Conservation (phyloP, 2,329 filamentous ascomycete genomes). For the Cladophialophora psammophila region DNA sequence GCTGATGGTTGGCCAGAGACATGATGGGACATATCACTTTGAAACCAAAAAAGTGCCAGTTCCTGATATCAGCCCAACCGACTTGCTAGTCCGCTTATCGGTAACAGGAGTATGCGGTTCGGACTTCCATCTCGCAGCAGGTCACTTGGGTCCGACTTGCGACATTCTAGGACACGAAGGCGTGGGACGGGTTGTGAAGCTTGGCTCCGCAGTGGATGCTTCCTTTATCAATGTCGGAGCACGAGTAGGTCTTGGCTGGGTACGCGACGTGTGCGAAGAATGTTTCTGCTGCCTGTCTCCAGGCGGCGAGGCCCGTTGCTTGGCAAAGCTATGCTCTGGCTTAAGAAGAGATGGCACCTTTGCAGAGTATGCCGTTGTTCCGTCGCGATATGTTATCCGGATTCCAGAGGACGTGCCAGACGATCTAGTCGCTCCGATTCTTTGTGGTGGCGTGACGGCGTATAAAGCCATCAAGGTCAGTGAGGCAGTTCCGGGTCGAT, state of each 20-base stretch:
- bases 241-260: slow-evolving; percentile 50
- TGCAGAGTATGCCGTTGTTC: slow-evolving; percentile 50
- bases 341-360: slow-evolving; percentile 49
- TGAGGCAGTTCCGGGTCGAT: slow-evolving; percentile 29
- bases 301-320: slow-evolving; percentile 29
- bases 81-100: slow-evolving; percentile 64
- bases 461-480: slow-evolving; percentile 49
- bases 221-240: slow-evolving; percentile 41
- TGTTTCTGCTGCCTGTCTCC: slow-evolving; percentile 47
- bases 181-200: slow-evolving; percentile 49
- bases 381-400: slow-evolving; percentile 47
- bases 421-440: slow-evolving; percentile 50
- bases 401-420: slow-evolving; percentile 47
- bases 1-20: slow-evolving; percentile 6
- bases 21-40: slow-evolving; percentile 26
- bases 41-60: slow-evolving; percentile 35
- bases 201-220: slow-evolving; percentile 47
- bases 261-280: slow-evolving; percentile 47
- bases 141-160: slow-evolving; percentile 48
- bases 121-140: slow-evolving; percentile 62
- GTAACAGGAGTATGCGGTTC: slow-evolving; percentile 65
- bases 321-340: slow-evolving; percentile 28
- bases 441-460: slow-evolving; percentile 56
- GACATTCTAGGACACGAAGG: slow-evolving; percentile 59
- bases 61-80: slow-evolving; percentile 49